These are phyloP conservation scores for Calvatia gigantea DNA, from an alignment of 768 basidiomycete genomes.

Conservation along the genomic window DNA sequence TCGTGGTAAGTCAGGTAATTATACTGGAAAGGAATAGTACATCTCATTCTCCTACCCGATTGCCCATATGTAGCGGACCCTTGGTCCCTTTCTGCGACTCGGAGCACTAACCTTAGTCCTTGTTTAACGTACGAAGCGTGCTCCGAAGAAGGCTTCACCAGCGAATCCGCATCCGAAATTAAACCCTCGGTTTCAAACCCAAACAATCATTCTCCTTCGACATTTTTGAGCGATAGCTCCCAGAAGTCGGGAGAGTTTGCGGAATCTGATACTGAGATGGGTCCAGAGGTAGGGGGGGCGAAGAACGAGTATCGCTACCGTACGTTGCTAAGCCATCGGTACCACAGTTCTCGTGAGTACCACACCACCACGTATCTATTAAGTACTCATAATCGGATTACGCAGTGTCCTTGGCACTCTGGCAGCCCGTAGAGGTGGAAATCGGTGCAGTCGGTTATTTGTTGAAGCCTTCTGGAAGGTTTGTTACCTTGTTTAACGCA, in stretches of 20 bases:
- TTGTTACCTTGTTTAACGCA: constrained; percentile 76
- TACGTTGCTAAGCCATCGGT: constrained; percentile 60
- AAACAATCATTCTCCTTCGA: constrained; percentile 23
- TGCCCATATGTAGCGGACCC: not conserved
- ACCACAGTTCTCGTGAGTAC: constrained; percentile 63
- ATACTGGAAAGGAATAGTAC: not conserved
- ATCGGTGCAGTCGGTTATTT: constrained; percentile 82
- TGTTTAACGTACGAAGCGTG: not conserved
- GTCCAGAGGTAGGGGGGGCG: constrained; percentile 38
- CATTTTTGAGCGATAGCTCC: constrained; percentile 19
- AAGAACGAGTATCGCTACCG: constrained; percentile 68
- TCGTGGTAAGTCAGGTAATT: not conserved
- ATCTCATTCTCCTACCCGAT: not conserved
- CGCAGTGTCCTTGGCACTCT: constrained; percentile 64
- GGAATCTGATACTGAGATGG: constrained; percentile 22
- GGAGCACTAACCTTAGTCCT: not conserved
- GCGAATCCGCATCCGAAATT: not conserved
- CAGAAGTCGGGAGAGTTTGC: constrained; percentile 9
- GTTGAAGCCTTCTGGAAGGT: constrained; percentile 59
- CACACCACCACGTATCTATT: not conserved
- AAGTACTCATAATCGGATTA: not conserved
- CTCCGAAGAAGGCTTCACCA: not conserved
- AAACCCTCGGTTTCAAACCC: constrained; percentile 26
- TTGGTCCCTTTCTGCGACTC: not conserved
- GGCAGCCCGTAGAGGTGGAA: constrained; percentile 60